phyloP scores from a whole-genome alignment of 805 yeast genomes.

The Pichia rugopelliculosa region DNA sequence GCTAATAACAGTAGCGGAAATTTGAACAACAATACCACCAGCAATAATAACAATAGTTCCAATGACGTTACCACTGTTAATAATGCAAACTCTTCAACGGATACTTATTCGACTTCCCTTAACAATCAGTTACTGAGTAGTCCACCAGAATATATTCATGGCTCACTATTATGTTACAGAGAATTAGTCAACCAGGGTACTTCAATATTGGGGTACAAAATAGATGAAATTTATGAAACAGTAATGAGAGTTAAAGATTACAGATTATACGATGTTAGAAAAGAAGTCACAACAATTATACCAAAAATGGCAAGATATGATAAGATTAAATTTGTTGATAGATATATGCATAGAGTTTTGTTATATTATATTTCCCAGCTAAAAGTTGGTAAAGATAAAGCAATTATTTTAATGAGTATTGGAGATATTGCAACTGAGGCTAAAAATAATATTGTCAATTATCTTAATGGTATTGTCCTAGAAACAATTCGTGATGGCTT shows the following conservation, averaged over 20 bases:
- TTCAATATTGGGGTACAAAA: slow-evolving; percentile 59
- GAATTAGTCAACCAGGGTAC: slow-evolving; percentile 72
- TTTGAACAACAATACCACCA: not conserved
- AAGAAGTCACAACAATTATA: slow-evolving; percentile 75
- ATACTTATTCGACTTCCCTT: not conserved
- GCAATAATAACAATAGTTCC: not conserved
- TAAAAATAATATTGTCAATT: slow-evolving; percentile 77
- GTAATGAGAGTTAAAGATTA: slow-evolving; percentile 70
- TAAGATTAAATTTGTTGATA: slow-evolving; percentile 65
- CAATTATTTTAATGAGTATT: slow-evolving; percentile 68
- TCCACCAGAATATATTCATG: slow-evolving; percentile 73
- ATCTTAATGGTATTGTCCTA: slow-evolving; percentile 81
- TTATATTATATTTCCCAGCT: slow-evolving; percentile 71
- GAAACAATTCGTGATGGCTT: slow-evolving; percentile 79
- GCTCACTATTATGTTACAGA: slow-evolving; percentile 72
- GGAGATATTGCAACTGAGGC: slow-evolving; percentile 81
- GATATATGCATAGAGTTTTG: slow-evolving; percentile 73
- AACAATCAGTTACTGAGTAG: slow-evolving; percentile 11
- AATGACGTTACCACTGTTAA: not conserved
- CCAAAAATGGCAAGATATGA: slow-evolving; percentile 80
- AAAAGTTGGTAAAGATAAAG: slow-evolving; percentile 63
- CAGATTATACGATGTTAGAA: slow-evolving; percentile 65
- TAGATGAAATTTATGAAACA: slow-evolving; percentile 70
- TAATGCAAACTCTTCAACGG: not conserved
- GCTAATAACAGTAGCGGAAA: not conserved